A percentile compares a stretch with the other conserved stretches of the same genome.
These are phyloP conservation scores for Pyrenula massariospora DNA, from an alignment of 495 filamentous ascomycete genomes.

Conservation along the genomic window DNA sequence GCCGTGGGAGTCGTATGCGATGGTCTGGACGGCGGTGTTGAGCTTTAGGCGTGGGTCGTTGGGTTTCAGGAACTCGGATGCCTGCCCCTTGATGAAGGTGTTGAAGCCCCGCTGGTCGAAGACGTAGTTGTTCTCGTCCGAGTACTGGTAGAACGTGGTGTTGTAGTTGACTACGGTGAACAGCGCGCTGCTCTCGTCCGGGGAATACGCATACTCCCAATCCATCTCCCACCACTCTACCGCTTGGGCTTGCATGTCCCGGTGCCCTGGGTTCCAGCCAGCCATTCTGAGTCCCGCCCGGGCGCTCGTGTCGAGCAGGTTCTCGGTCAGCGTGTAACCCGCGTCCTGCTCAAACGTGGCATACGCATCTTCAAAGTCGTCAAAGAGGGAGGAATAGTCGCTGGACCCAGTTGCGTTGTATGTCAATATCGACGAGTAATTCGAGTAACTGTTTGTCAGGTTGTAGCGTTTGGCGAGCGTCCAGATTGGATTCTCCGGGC, in stretches of 20 bases:
- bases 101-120: constrained; percentile 59
- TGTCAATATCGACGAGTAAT: constrained; percentile 49
- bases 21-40: constrained; percentile 44
- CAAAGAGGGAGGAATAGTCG: constrained; percentile 38
- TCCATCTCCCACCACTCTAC: constrained; percentile 57
- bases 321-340: constrained; percentile 43
- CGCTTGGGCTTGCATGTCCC: constrained; percentile 45
- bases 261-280: constrained; percentile 50
- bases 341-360: constrained; percentile 38
- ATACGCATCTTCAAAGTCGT: constrained; percentile 40
- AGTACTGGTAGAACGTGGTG: constrained; percentile 35
- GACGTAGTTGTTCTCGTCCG: constrained; percentile 54
- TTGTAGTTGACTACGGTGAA: constrained; percentile 33
- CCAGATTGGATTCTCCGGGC: constrained; percentile 62
- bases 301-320: constrained; percentile 51
- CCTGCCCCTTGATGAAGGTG: constrained; percentile 46
- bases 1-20: constrained; percentile 40
- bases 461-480: constrained; percentile 52
- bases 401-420: constrained; percentile 43
- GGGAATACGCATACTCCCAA: constrained; percentile 41
- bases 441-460: constrained; percentile 48
- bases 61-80: constrained; percentile 43
- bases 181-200: constrained; percentile 33
- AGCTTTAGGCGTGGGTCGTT: constrained; percentile 49
- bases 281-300: constrained; percentile 47